These are phyloP conservation scores for Naganishia onofrii DNA, from an alignment of 768 basidiomycete species.

Conservation along the genomic window DNA sequence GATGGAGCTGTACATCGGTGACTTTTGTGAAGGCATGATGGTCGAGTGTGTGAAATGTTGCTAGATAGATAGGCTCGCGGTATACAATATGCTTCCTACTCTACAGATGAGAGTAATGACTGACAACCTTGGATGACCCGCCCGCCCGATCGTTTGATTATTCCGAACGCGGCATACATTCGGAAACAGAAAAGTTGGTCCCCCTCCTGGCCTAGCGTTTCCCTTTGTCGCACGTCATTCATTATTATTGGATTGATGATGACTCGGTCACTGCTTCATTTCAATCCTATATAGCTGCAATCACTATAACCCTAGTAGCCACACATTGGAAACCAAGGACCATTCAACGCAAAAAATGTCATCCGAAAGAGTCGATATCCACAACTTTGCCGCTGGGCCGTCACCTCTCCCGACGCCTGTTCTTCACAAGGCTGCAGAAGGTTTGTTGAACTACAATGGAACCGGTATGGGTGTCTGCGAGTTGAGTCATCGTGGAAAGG, in stretches of 20 bases:
- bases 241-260: too few species aligned
- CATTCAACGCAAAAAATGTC: slow-evolving; percentile 11
- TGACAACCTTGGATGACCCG: too few species aligned
- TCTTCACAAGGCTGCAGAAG: slow-evolving; percentile 74
- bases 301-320: neutral
- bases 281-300: slow-evolving; percentile 1
- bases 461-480: slow-evolving; percentile 96
- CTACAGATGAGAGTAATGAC: too few species aligned
- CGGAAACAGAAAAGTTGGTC: slow-evolving; percentile 2
- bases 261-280: neutral
- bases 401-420: slow-evolving; percentile 85
- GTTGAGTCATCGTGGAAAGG: slow-evolving; percentile 89
- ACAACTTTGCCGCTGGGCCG: slow-evolving; percentile 94
- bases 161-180: slow-evolving; percentile 4
- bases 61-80: neutral
- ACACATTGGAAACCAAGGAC: neutral
- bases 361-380: slow-evolving; percentile 54
- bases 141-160: neutral
- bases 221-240: slow-evolving; percentile 16
- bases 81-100: neutral
- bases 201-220: too few species aligned
- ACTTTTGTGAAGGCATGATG: slow-evolving; percentile 12
- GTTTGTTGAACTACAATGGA: slow-evolving; percentile 81
- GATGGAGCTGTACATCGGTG: slow-evolving; percentile 28
- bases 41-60: neutral